These are phyloP conservation scores for Chytridium lagenaria DNA, from an alignment of 371 early-diverging fungal species.

Conservation along the genomic window DNA sequence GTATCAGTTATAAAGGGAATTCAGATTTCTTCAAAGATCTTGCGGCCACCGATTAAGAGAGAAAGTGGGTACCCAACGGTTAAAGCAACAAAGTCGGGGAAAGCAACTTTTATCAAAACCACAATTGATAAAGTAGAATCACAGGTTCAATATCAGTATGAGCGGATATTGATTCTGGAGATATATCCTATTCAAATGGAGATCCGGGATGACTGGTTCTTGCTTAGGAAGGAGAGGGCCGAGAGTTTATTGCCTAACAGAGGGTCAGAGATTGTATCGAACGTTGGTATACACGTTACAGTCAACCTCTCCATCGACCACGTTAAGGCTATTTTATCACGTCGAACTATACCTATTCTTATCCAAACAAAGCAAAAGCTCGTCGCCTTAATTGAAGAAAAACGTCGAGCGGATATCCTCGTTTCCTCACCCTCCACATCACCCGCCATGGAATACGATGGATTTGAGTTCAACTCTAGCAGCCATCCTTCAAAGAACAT, in stretches of 20 bases:
- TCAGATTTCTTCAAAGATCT: not conserved
- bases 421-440: constrained; percentile 14
- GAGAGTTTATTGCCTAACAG: constrained; percentile 51
- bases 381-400: constrained; percentile 65
- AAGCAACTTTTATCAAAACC: constrained; percentile 15
- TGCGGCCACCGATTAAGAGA: not conserved
- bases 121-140: constrained; percentile 52
- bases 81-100: constrained; percentile 15
- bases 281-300: not conserved
- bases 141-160: constrained; percentile 72
- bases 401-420: constrained; percentile 28
- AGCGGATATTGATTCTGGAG: constrained; percentile 65
- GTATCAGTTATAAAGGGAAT: constrained; percentile 49
- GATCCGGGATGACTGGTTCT: constrained; percentile 51
- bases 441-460: constrained; percentile 3
- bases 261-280: constrained; percentile 20
- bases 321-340: constrained; percentile 57
- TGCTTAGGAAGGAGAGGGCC: no score
- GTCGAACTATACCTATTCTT: constrained; percentile 69
- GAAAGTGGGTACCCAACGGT: not conserved
- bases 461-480: not conserved
- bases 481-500: not conserved
- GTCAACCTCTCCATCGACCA: constrained; percentile 33
- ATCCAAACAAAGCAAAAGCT: constrained; percentile 63
- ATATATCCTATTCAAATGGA: constrained; percentile 45